A percentile compares a stretch with the other conserved stretches of the same genome.
These are phyloP conservation scores for Martensiomyces pterosporus DNA, from an alignment of 192 early-diverging fungal genomes.

Conservation along the genomic window DNA sequence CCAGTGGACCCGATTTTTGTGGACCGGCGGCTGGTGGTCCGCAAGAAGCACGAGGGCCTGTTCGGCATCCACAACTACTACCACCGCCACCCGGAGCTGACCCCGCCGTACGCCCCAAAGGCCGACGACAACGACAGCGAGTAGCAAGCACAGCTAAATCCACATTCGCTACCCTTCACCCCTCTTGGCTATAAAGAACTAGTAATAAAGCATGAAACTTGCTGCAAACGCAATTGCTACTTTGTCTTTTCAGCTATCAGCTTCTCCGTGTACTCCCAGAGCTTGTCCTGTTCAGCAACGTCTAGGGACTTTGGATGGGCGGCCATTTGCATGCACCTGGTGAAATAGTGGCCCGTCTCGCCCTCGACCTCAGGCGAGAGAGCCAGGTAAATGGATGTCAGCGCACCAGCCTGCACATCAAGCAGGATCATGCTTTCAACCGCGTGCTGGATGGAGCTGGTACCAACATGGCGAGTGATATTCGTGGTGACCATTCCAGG, in stretches of 20 bases:
- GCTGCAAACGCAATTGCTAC: too few relatives aligned
- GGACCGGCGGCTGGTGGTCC: constrained; percentile 1
- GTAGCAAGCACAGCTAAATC: too few relatives aligned
- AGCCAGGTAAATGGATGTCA: constrained; percentile 8
- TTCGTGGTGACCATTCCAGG: constrained; percentile 10
- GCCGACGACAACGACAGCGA: not conserved
- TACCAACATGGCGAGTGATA: constrained; percentile 3
- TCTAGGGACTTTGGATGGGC: constrained; percentile 11
- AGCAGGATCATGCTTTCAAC: constrained; percentile 1
- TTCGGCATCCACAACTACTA: constrained; percentile 10
- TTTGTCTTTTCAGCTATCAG: constrained; percentile 7
- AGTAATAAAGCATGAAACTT: too few relatives aligned
- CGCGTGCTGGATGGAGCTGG: not conserved
- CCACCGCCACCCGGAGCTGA: constrained; percentile 10
- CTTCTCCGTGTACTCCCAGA: constrained; percentile 22
- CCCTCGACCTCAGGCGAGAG: constrained; percentile 9
- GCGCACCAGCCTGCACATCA: constrained; percentile 5
- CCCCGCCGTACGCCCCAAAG: constrained; percentile 1
- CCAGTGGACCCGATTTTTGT: too few relatives aligned
- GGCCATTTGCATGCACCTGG: constrained; percentile 2
- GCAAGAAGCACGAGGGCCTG: constrained; percentile 8
- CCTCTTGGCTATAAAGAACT: too few relatives aligned
- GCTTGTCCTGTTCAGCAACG: constrained; percentile 12
- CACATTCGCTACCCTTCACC: too few relatives aligned
- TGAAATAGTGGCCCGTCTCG: constrained; percentile 8